These are phyloP conservation scores for Lactifluus hygrophoroides DNA, from an alignment of 768 basidiomycete genomes.

Conservation along the genomic window DNA sequence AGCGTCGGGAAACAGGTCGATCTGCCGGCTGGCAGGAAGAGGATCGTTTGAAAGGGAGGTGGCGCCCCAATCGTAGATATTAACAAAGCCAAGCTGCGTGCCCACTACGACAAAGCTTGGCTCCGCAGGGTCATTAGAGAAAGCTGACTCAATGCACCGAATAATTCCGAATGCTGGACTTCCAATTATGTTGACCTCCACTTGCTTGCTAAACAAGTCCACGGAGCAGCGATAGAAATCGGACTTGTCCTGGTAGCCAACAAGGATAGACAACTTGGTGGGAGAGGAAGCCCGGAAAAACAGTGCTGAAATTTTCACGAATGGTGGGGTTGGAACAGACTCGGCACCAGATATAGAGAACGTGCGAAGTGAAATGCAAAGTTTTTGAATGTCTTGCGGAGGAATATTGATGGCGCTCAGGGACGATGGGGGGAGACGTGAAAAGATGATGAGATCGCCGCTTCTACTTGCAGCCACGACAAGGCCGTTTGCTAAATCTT, in stretches of 20 bases:
- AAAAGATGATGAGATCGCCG: slow-evolving; percentile 53
- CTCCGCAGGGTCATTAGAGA: slow-evolving; percentile 31
- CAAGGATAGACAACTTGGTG: slow-evolving; percentile 33
- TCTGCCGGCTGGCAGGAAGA: slow-evolving; percentile 35
- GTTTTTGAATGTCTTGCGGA: not conserved
- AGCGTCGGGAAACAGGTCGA: slow-evolving; percentile 59
- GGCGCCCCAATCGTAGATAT: slow-evolving; percentile 46
- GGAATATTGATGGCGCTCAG: slow-evolving; percentile 13
- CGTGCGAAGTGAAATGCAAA: not conserved
- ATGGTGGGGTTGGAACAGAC: not conserved
- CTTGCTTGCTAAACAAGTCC: slow-evolving; percentile 23
- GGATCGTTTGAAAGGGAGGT: slow-evolving; percentile 12
- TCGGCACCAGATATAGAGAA: not conserved
- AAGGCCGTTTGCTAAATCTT: slow-evolving; percentile 34
- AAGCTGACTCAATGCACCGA: slow-evolving; percentile 42
- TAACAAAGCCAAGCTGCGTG: slow-evolving; percentile 56
- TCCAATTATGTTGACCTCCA: slow-evolving; percentile 40
- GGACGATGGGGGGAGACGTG: slow-evolving; percentile 29
- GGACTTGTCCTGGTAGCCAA: slow-evolving; percentile 41
- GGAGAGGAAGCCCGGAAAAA: slow-evolving; percentile 9
- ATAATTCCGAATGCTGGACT: slow-evolving; percentile 44
- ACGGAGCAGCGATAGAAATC: slow-evolving; percentile 46
- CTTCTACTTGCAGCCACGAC: slow-evolving; percentile 45
- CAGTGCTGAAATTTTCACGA: not conserved
- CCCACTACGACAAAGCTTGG: slow-evolving; percentile 52